Conservation (phyloP, 495 filamentous ascomycete species). For the Geoglossum glabrum region DNA sequence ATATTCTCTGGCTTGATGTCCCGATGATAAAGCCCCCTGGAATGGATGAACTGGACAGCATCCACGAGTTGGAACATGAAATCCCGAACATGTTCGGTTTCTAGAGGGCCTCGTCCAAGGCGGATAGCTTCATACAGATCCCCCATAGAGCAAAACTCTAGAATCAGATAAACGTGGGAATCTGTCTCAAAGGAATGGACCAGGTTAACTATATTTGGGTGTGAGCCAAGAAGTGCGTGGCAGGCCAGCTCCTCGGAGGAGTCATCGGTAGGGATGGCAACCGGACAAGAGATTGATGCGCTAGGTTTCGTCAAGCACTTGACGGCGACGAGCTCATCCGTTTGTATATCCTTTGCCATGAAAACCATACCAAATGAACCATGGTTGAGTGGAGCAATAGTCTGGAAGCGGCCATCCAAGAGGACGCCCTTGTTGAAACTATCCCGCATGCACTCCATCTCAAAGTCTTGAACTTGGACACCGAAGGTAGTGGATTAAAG, state of each 20-base stretch:
- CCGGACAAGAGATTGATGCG: slow-evolving; percentile 29
- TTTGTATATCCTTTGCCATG: slow-evolving; percentile 60
- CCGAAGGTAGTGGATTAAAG: neutral
- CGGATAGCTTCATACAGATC: slow-evolving; percentile 97
- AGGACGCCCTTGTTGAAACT: slow-evolving; percentile 51
- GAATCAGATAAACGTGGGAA: slow-evolving; percentile 71
- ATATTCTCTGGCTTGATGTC: slow-evolving; percentile 99
- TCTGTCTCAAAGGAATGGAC: slow-evolving; percentile 83
- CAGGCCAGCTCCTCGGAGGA: slow-evolving; percentile 72
- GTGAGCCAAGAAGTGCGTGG: slow-evolving; percentile 55
- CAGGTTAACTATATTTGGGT: slow-evolving; percentile 87
- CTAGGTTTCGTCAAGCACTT: slow-evolving; percentile 75
- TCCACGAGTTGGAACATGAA: slow-evolving; percentile 92
- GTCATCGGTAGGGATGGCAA: slow-evolving; percentile 46
- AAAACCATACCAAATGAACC: slow-evolving; percentile 98
- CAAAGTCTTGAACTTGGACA: neutral
- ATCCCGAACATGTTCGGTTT: slow-evolving; percentile 88
- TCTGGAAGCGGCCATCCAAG: slow-evolving; percentile 71
- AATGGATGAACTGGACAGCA: slow-evolving; percentile 78
- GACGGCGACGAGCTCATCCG: slow-evolving; percentile 66
- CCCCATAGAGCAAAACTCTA: slow-evolving; percentile 91
- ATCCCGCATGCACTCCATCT: slow-evolving; percentile 65
- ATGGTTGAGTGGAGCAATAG: slow-evolving; percentile 86
- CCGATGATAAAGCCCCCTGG: slow-evolving; percentile 80
- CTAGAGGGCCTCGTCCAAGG: slow-evolving; percentile 60